phyloP scores from a whole-genome alignment of 176 grass and related monocot species.

The Olyra latifolia region DNA sequence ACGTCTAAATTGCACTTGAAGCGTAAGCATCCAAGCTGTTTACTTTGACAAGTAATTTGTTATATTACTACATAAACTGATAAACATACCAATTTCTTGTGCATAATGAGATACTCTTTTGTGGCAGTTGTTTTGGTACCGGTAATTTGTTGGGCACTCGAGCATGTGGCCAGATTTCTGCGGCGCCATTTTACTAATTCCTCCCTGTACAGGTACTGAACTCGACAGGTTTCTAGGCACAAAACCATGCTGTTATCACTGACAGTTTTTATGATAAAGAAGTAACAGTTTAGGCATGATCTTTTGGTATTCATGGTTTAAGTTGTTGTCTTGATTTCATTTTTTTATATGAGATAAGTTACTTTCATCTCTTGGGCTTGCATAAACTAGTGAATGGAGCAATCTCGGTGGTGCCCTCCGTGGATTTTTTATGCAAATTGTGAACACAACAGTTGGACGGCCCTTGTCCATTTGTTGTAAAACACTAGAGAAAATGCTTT shows the following conservation, averaged over 20 bases:
- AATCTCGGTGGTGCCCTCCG: background rate
- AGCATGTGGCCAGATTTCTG: slow-evolving; percentile 82
- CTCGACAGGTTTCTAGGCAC: slow-evolving; percentile 2
- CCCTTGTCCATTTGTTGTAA: background rate
- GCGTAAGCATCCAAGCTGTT: slow-evolving; percentile 59
- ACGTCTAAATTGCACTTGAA: slow-evolving; percentile 87
- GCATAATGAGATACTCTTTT: slow-evolving; percentile 33
- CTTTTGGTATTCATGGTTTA: slow-evolving; percentile 20
- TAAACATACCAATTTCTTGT: slow-evolving; percentile 17
- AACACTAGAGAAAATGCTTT: background rate
- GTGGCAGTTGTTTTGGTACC: slow-evolving; percentile 89
- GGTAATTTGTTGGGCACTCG: slow-evolving; percentile 83
- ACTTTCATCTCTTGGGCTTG: slow-evolving; percentile 16
- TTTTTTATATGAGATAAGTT: slow-evolving; percentile 7
- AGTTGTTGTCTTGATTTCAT: background rate
- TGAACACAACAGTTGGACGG: background rate
- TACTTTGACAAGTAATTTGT: slow-evolving; percentile 12
- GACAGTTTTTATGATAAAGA: slow-evolving; percentile 15
- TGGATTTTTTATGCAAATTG: background rate
- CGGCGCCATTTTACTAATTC: slow-evolving; percentile 68
- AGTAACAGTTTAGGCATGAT: slow-evolving; percentile 9
- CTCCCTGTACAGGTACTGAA: slow-evolving; percentile 80
- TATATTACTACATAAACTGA: no score
- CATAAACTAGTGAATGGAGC: background rate
- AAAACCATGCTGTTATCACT: slow-evolving; percentile 13